phyloP scores from a whole-genome alignment of 2,329 filamentous ascomycete species.

The Pyrenophora teres region DNA sequence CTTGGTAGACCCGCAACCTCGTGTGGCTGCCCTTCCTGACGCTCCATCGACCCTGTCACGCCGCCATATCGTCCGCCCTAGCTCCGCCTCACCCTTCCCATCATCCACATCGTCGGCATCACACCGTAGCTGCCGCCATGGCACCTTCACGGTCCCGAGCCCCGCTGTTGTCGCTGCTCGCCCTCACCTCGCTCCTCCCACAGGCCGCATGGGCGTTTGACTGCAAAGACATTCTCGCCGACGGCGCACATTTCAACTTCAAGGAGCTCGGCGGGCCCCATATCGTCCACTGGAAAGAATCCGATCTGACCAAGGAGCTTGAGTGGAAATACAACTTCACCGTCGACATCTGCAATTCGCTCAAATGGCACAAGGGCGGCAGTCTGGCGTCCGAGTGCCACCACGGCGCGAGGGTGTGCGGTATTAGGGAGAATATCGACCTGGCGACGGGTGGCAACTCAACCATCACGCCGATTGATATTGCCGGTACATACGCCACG shows the following conservation, averaged over 20 bases:
- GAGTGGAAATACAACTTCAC: constrained; percentile 79
- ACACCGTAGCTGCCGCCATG: constrained; percentile 32
- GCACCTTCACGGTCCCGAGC: constrained; percentile 29
- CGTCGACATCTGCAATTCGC: constrained; percentile 72
- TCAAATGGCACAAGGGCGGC: constrained; percentile 64
- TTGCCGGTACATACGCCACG: constrained; percentile 72
- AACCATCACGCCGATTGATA: constrained; percentile 66
- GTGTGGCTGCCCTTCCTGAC: constrained; percentile 2
- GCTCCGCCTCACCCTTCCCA: constrained; percentile 7
- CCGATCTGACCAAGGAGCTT: constrained; percentile 52
- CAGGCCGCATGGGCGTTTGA: constrained; percentile 52
- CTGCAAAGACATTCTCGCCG: constrained; percentile 66
- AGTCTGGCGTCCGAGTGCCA: constrained; percentile 65
- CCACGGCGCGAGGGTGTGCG: constrained; percentile 76
- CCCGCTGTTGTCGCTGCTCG: constrained; percentile 31
- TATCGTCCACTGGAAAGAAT: constrained; percentile 63
- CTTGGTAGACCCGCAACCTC: constrained; percentile 1
- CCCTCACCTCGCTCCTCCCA: constrained; percentile 32
- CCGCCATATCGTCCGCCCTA: constrained; percentile 6
- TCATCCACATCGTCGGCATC: constrained; percentile 13
- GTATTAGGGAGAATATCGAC: constrained; percentile 65
- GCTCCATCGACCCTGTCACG: constrained; percentile 6
- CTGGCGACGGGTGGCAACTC: constrained; percentile 55
- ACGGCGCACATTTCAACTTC: constrained; percentile 68
- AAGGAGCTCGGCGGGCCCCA: constrained; percentile 68